These are phyloP conservation scores for Exophiala spinifera DNA, from an alignment of 2,329 filamentous ascomycete genomes.

Conservation along the genomic window DNA sequence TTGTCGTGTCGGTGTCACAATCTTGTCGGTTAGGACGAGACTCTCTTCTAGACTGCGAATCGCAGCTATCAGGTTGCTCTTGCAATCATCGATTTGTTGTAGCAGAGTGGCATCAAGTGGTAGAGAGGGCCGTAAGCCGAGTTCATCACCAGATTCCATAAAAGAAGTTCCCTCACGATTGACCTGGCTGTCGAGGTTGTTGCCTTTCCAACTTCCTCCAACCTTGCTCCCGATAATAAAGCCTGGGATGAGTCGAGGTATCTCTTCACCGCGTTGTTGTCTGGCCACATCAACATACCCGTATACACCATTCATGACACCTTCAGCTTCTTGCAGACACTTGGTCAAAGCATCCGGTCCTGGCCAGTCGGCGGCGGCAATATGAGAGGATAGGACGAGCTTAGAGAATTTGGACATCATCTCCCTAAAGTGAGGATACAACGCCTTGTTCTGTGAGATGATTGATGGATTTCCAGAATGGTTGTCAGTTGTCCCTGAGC, in stretches of 20 bases:
- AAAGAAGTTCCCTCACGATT: constrained; percentile 65
- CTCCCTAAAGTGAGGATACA: constrained; percentile 95
- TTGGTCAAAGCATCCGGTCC: constrained; percentile 92
- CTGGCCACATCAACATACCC: constrained; percentile 94
- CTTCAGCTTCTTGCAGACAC: constrained; percentile 95
- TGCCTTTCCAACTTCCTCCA: constrained; percentile 82
- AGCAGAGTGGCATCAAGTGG: constrained; percentile 73
- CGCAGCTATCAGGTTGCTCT: constrained; percentile 78
- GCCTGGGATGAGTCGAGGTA: constrained; percentile 86
- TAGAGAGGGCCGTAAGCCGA: constrained; percentile 69
- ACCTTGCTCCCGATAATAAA: constrained; percentile 82
- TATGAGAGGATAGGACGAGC: constrained; percentile 93
- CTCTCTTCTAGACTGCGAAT: constrained; percentile 86
- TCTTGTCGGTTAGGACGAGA: constrained; percentile 72
- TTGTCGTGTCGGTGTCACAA: constrained; percentile 75
- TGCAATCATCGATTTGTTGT: constrained; percentile 80
- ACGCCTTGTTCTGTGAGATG: constrained; percentile 93
- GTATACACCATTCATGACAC: constrained; percentile 87
- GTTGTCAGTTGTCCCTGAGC: constrained; percentile 95
- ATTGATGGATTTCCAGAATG: constrained; percentile 99
- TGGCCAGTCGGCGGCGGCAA: constrained; percentile 93
- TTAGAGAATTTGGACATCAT: constrained; percentile 99
- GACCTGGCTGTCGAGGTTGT: constrained; percentile 61
- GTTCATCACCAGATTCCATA: constrained; percentile 81
- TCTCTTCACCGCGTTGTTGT: constrained; percentile 88